Conservation (phyloP, 2,329 filamentous ascomycete species). For the Cladosporium sp. region DNA sequence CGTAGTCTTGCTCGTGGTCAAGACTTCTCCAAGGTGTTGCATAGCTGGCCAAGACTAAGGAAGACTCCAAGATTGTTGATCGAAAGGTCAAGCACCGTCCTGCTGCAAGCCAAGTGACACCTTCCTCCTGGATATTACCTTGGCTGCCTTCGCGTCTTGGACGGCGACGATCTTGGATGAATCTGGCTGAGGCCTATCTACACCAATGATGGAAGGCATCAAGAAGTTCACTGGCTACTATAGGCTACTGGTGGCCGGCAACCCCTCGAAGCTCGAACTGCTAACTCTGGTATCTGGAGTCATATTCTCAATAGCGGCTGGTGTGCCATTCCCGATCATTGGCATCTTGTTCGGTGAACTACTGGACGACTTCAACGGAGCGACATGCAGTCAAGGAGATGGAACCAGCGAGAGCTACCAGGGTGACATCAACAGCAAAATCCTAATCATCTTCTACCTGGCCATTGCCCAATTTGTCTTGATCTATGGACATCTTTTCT, state of each 20-base stretch:
- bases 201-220: slow-evolving; percentile 8
- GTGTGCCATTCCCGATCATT: slow-evolving; percentile 64
- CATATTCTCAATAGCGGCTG: slow-evolving; percentile 57
- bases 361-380: slow-evolving; percentile 61
- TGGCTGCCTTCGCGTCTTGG: slow-evolving; percentile 11
- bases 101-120: slow-evolving; percentile 15
- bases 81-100: slow-evolving; percentile 6
- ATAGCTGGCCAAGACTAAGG: neutral
- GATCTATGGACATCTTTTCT: slow-evolving; percentile 66
- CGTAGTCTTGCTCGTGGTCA: slow-evolving; percentile 11
- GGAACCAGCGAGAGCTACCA: slow-evolving; percentile 41
- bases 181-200: neutral
- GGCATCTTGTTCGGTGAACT: slow-evolving; percentile 66
- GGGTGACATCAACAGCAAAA: slow-evolving; percentile 56
- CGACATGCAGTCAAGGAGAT: slow-evolving; percentile 52
- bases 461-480: slow-evolving; percentile 63
- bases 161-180: slow-evolving; percentile 13
- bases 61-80: slow-evolving; percentile 6
- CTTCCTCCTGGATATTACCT: slow-evolving; percentile 9
- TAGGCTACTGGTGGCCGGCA: slow-evolving; percentile 15
- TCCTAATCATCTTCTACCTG: slow-evolving; percentile 64
- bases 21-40: slow-evolving; percentile 15
- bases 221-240: slow-evolving; percentile 20
- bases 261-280: slow-evolving; percentile 26
- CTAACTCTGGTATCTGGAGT: slow-evolving; percentile 44